Conservation (phyloP, 1,284 basidiomycete genomes). For the Cryptococcus floricola region DNA sequence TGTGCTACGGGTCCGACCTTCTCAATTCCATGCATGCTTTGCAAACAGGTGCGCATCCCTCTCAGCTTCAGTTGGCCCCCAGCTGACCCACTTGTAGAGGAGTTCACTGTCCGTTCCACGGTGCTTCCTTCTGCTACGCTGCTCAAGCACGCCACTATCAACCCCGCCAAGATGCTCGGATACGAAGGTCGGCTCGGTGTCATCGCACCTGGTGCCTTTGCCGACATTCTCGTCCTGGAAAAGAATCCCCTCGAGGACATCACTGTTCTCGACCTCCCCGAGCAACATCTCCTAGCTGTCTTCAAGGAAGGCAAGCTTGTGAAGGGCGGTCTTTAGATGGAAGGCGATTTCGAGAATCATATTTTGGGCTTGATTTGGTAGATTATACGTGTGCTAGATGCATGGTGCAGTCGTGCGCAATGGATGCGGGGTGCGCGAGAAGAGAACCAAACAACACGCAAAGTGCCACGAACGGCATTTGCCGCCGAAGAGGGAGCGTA, state of each 20-base stretch:
- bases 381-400: no score
- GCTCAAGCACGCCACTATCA: slow-evolving; percentile 53
- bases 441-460: no score
- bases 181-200: slow-evolving; percentile 48
- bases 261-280: slow-evolving; percentile 50
- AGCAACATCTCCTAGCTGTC: slow-evolving; percentile 28
- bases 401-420: no score
- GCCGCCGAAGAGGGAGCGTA: no score
- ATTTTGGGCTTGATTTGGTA: no score
- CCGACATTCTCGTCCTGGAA: slow-evolving; percentile 52
- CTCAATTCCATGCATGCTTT: slow-evolving; percentile 17
- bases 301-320: slow-evolving; percentile 20
- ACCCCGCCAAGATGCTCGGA: slow-evolving; percentile 48
- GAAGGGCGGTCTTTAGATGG: not conserved
- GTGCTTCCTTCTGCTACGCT: slow-evolving; percentile 49
- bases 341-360: no score
- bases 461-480: no score
- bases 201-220: slow-evolving; percentile 48
- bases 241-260: slow-evolving; percentile 54
- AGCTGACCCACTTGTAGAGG: not conserved
- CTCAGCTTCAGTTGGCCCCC: no score
- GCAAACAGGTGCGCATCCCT: not conserved
- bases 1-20: slow-evolving; percentile 30
- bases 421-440: no score
- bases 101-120: slow-evolving; percentile 50